Percentiles rank a stretch among this genome's conserved stretches.
These are phyloP conservation scores for Pholiota microspora DNA, from an alignment of 768 basidiomycete genomes.

Conservation along the genomic window DNA sequence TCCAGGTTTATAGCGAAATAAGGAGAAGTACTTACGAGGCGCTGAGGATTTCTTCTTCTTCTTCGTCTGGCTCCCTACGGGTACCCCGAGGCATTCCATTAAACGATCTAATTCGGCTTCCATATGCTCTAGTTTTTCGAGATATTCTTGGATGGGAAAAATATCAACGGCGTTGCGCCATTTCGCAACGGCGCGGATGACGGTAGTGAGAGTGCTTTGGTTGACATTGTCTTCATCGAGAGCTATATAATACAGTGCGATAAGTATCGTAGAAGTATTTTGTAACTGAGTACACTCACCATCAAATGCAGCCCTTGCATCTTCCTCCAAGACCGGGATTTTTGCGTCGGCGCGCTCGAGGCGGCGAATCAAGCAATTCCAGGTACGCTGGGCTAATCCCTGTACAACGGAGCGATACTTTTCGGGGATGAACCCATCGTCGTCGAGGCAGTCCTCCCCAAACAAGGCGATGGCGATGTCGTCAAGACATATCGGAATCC, in stretches of 20 bases:
- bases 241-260: neutral
- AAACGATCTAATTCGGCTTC: conserved; percentile 14
- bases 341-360: neutral
- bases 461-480: conserved; percentile 11
- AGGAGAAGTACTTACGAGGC: neutral
- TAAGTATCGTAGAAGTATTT: neutral
- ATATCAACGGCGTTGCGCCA: conserved; percentile 19
- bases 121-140: conserved; percentile 14
- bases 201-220: conserved; percentile 11
- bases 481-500: conserved; percentile 7
- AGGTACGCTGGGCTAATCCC: conserved; percentile 5
- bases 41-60: neutral
- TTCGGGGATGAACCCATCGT: neutral
- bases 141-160: neutral
- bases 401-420: neutral
- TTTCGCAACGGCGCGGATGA: conserved; percentile 17
- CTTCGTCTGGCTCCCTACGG: neutral
- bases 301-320: conserved; percentile 6
- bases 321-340: neutral
- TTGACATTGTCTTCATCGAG: conserved; percentile 13
- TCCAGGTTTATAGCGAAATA: neutral
- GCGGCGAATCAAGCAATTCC: neutral
- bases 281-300: conserved; percentile 1
- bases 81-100: conserved; percentile 16
- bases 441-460: conserved; percentile 10